Percentiles rank a stretch among this genome's conserved stretches.
These are phyloP conservation scores for Lupinus albus DNA, from an alignment of 306 rosid species.

Conservation along the genomic window DNA sequence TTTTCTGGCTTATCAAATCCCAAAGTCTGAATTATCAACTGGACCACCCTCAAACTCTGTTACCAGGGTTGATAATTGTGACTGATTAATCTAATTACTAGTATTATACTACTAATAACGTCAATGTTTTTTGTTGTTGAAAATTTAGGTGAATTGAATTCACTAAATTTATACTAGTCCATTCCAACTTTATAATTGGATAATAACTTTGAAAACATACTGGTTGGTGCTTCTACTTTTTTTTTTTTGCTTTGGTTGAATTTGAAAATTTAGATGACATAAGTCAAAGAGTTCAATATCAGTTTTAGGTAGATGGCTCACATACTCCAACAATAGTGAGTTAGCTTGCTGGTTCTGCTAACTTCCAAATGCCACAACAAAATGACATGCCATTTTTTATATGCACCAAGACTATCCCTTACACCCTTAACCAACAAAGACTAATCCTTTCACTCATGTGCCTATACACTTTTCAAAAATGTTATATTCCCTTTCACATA, in stretches of 20 bases:
- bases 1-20: slow-evolving; percentile 63
- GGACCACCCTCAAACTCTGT: slow-evolving; percentile 15
- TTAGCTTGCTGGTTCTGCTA: slow-evolving; percentile 22
- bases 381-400: background rate
- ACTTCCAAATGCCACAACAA: slow-evolving; percentile 16
- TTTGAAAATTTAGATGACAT: slow-evolving; percentile 11
- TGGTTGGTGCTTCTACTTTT: slow-evolving; percentile 31
- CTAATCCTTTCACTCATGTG: too few species aligned
- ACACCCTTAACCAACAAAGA: too few species aligned
- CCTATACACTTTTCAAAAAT: too few species aligned
- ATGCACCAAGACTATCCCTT: too few species aligned
- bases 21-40: slow-evolving; percentile 33
- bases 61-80: background rate
- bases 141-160: too few species aligned
- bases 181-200: background rate
- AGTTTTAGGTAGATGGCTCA: slow-evolving; percentile 33
- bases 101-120: too few species aligned
- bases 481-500: too few species aligned
- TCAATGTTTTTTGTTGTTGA: too few species aligned
- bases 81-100: too few species aligned
- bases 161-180: too few species aligned
- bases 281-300: slow-evolving; percentile 32
- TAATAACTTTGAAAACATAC: slow-evolving; percentile 7
- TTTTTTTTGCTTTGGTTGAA: slow-evolving; percentile 32
- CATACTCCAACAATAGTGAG: slow-evolving; percentile 23